Base-by-base conservation (phyloP, 352 stramenopile species). In the Plasmopara halstedii region DNA sequence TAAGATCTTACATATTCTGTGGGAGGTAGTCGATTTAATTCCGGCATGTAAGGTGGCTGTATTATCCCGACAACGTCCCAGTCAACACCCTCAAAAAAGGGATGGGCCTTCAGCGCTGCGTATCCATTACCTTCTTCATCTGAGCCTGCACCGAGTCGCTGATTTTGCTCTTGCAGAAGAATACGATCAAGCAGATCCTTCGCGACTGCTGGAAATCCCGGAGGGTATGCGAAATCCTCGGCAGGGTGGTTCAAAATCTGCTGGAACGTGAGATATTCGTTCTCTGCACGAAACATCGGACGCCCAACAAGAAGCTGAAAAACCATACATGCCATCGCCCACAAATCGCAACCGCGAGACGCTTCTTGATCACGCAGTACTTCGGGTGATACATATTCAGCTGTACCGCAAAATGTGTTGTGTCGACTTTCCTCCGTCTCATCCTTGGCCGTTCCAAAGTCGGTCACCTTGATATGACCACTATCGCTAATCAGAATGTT, bases 361-460 rank as follows among this genome's bases (percentile, higher is more conserved):
- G 83, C 83, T 21, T 88, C 73, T 38, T 89, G 59, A 33, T 95
- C 88, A 15, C 83, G 63, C 23, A 96, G 49, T 17, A 97, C 85
- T 58, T 97, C 88, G 0, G 88, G 88, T 8, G 83, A 96, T 11
- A 97, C 83, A 58, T 94, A 97, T 58, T 96, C 85, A 4, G 88
- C 88, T 2, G 88, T 96, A 34, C 88, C 88, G 46, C 82, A 91
- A 41, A 95, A 95, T n/a, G 74, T 90, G 55, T 85, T 94, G 58
- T 80, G 72, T 17, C 75, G 70, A 35, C 82, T 81, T 47, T 91
- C 79, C 35, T 91, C 79, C 2, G 73, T 78, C 42, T 87, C 71
- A 35, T 88, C 79, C 58, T 87, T 91, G 41, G 83, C 79, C 5
- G 83, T 94, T 14, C 86, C 86, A 56, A 96, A 96, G 47, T 96